Base-by-base conservation (phyloP, 257 asterid genomes). In the Penstemon newberryi region DNA sequence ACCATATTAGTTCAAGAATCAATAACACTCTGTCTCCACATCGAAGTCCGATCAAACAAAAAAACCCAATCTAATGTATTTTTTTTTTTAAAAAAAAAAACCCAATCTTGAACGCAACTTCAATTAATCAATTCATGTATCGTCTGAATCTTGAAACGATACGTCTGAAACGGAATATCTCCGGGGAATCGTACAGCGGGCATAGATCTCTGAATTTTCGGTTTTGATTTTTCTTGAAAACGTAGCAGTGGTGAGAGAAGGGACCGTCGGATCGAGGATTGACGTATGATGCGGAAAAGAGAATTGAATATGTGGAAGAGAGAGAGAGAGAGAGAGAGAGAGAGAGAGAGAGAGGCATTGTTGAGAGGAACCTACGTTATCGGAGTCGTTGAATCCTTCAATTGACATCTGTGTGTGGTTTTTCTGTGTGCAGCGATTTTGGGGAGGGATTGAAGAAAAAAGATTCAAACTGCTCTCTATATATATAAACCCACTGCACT, bases 331-430 rank as follows among this genome's bases (percentile, higher is more conserved):
- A 25, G 33, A 15, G 18, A 15, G 18, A 15, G 18, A 15, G 18
- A 15, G 18, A 15, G 18, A 15, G 18, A 15, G 18, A 15, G 18
- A 15, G 18, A 15, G 18, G 0, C 86, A 84, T 73, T 56, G 12
- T 64, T 67, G 59, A 38, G 81, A 75, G 83, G 71, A 66, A 63
- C 90, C 96, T 67, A 81, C 83, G 87, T 37, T 69, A 25, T 70
- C 81, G 92, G 95, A 80, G 80, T 71, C 60, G 81, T 74, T 81
- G 97, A 88, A 86, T 75, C 81, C 83, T 77, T 90, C 87, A 74
- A 74, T 78, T 63, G 70, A 55, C 78, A 74, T 72, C 57, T 81
- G 79, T 54, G 70, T 47, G 70, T 49, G 52, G 38, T 45, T 51
- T 67, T 60, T 61, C 60, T 58, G 67, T 61, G 57, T 52, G 65